Conservation (phyloP, 2,329 filamentous ascomycete genomes). For the Trichoderma sp. region DNA sequence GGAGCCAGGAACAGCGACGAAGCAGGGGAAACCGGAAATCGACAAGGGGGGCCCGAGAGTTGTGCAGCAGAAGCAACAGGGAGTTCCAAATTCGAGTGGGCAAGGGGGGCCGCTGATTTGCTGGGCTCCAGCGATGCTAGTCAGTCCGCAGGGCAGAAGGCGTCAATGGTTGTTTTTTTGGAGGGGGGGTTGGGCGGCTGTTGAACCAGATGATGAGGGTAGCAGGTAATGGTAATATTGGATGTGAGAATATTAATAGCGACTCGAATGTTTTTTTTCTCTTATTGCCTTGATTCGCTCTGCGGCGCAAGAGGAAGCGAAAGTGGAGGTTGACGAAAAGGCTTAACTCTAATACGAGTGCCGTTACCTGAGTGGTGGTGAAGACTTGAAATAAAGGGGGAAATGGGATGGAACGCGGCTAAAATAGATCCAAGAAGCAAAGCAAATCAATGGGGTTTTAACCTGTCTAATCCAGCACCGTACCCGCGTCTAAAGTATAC, state of each 20-base stretch:
- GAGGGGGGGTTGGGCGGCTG: neutral
- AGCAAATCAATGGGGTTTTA: neutral
- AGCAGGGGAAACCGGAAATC: slow-evolving; percentile 15
- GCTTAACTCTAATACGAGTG: slow-evolving; percentile 19
- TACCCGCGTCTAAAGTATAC: neutral
- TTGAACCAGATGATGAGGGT: neutral
- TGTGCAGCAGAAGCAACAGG: slow-evolving; percentile 17
- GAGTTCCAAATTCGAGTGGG: slow-evolving; percentile 16
- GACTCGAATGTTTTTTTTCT: too few species aligned
- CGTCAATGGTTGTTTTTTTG: too few species aligned
- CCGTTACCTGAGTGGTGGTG: slow-evolving; percentile 9
- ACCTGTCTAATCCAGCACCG: neutral
- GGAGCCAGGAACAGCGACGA: slow-evolving; percentile 15
- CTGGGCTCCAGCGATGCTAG: slow-evolving; percentile 14
- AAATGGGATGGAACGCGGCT: slow-evolving; percentile 19
- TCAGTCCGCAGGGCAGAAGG: neutral
- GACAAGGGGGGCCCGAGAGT: slow-evolving; percentile 11
- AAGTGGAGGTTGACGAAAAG: slow-evolving; percentile 12
- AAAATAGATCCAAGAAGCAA: slow-evolving; percentile 13
- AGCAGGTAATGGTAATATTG: neutral
- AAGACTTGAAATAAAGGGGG: slow-evolving; percentile 17
- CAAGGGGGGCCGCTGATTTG: slow-evolving; percentile 11
- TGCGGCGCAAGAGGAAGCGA: slow-evolving; percentile 10
- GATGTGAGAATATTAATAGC: neutral
- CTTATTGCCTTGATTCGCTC: slow-evolving; percentile 4